Conservation (phyloP, 805 yeast genomes). For the Torulaspora franciscae region DNA sequence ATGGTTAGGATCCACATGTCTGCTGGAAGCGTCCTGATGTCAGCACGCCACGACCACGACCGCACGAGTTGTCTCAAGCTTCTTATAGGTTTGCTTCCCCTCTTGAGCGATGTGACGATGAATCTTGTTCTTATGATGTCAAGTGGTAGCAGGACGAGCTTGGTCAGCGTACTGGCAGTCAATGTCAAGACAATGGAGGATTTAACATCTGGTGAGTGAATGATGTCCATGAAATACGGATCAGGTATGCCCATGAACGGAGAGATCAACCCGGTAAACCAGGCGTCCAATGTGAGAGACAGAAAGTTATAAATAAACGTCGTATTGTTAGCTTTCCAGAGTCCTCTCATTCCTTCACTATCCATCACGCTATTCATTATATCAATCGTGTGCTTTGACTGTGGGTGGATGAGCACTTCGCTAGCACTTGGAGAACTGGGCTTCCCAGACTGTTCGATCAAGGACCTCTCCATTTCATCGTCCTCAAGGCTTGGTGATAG, state of each 20-base stretch:
- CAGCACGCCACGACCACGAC: conserved; percentile 37
- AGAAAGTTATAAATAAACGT: conserved; percentile 73
- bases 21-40: conserved; percentile 50
- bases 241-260: conserved; percentile 82
- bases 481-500: conserved; percentile 32
- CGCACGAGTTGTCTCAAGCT: conserved; percentile 68
- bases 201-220: conserved; percentile 73
- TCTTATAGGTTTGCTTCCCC: conserved; percentile 35
- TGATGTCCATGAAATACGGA: conserved; percentile 76
- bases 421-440: conserved; percentile 11
- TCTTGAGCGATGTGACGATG: conserved; percentile 59
- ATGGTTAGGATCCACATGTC: conserved; percentile 63
- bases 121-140: conserved; percentile 76
- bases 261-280: conserved; percentile 85
- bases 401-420: conserved; percentile 43
- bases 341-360: conserved; percentile 65
- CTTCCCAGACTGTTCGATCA: conserved; percentile 32
- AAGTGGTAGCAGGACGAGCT: conserved; percentile 69
- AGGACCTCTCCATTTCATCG: conserved; percentile 42
- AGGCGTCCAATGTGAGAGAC: conserved; percentile 74
- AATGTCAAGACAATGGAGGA: conserved; percentile 63
- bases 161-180: conserved; percentile 66
- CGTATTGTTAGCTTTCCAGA: conserved; percentile 72
- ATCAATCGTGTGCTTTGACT: conserved; percentile 58
- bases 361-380: conserved; percentile 59